These are phyloP conservation scores for Amauroascus verrucosus DNA, from an alignment of 2,329 filamentous ascomycete species.

Conservation along the genomic window DNA sequence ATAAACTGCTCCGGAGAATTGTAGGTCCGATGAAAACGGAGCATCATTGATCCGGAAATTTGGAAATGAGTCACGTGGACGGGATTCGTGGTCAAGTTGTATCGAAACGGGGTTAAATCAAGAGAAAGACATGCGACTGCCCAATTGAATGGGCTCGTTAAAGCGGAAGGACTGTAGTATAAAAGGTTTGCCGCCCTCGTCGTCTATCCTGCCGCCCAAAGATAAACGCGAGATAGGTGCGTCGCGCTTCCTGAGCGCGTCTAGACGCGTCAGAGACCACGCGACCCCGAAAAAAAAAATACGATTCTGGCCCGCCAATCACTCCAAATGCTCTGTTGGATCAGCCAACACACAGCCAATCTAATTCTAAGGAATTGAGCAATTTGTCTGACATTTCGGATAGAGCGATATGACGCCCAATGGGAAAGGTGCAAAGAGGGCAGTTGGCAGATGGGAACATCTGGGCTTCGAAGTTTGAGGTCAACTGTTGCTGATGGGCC, in stretches of 20 bases:
- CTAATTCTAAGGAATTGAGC: neutral
- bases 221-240: constrained; percentile 9
- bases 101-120: too few relatives aligned
- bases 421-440: neutral
- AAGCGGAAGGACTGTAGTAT: too few relatives aligned
- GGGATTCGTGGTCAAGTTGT: too few relatives aligned
- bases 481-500: neutral
- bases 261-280: constrained; percentile 3
- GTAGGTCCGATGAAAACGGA: neutral
- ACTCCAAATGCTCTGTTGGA: neutral
- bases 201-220: too few relatives aligned
- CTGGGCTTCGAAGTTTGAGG: neutral
- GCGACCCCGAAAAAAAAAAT: constrained; percentile 1
- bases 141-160: too few relatives aligned
- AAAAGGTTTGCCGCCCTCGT: neutral
- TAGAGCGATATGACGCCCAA: neutral
- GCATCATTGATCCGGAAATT: neutral
- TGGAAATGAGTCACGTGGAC: too few relatives aligned
- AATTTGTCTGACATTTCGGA: neutral
- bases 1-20: neutral
- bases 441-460: neutral
- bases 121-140: too few relatives aligned
- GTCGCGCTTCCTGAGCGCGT: constrained; percentile 7
- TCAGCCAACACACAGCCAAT: neutral
- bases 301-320: constrained; percentile 1